Percentiles rank a stretch among this genome's conserved stretches.
These are phyloP conservation scores for Tephrocybe sp. DNA, from an alignment of 768 basidiomycete species.

Conservation along the genomic window DNA sequence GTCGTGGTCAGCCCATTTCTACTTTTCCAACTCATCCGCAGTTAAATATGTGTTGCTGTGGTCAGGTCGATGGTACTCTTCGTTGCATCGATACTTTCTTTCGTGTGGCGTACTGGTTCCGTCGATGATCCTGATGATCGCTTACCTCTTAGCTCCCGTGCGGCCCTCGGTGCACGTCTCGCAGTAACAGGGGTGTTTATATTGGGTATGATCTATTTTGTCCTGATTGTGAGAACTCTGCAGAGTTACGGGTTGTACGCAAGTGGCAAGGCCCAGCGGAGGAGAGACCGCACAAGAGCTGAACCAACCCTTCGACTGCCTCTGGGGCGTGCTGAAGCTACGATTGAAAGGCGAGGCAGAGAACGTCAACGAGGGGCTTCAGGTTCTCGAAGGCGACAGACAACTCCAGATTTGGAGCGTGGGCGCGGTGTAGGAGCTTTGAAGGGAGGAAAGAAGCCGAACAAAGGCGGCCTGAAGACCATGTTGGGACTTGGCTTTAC, in stretches of 20 bases:
- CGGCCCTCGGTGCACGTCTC: constrained; percentile 51
- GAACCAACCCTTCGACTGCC: constrained; percentile 7
- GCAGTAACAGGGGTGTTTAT: constrained; percentile 51
- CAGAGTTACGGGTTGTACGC: constrained; percentile 49
- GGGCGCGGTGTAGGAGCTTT: background rate
- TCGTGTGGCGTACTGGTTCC: constrained; percentile 68
- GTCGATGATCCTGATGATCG: constrained; percentile 35
- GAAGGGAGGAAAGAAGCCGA: constrained; percentile 3
- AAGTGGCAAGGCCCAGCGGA: constrained; percentile 9
- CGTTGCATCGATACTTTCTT: constrained; percentile 58
- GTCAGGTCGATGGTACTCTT: constrained; percentile 51
- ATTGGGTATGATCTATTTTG: constrained; percentile 61
- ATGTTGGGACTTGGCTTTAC: constrained; percentile 16
- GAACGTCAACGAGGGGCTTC: constrained; percentile 20
- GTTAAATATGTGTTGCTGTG: too few relatives aligned
- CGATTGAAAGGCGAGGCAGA: constrained; percentile 26
- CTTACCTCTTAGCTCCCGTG: constrained; percentile 32
- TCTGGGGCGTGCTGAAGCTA: constrained; percentile 16
- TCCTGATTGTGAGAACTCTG: constrained; percentile 60
- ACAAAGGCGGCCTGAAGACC: constrained; percentile 11
- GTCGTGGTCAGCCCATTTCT: too few relatives aligned
- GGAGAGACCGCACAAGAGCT: constrained; percentile 1
- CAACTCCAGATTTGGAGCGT: constrained; percentile 4
- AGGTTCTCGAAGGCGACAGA: constrained; percentile 14
- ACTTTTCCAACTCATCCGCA: too few relatives aligned